Evolutionary conservation across 2,329 filamentous ascomycete species (phyloP), one percentile per base, ranked within the genome.

Genomic region (Gremmenia infestans): DNA sequence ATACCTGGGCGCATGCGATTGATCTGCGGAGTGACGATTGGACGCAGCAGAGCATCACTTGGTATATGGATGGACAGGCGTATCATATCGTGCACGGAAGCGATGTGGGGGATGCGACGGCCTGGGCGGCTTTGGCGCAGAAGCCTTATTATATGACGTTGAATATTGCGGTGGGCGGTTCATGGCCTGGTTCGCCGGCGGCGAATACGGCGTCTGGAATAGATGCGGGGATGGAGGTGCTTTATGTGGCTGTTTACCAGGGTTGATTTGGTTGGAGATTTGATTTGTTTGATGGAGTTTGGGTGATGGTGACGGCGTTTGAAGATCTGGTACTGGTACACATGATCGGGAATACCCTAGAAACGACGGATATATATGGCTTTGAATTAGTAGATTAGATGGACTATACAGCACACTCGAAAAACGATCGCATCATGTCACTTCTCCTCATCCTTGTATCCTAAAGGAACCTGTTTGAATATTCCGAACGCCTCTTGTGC

Each of bases 91-190:
- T 58, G 1, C 37, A 55, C 3, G 63, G 63, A 0, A 25, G 35
- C 6, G 59, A 64, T 59, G 37, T 65, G n/a, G 58, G 56, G 0
- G 50, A 60, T 50, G 22, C 54, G 23, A 50, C 40, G 2, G 39
- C 43, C 14, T 64, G 61, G 63, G 47, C 23, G 1, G 50, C 51
- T 1, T 14, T 61, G 12, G 58, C 57, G 5, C 51, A 57, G 45
- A 52, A 43, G 1, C 36, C 43, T 1, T 60, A 63, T 49, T 62
- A 56, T 40, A 49, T 64, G 32, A 58, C 51, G 8, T 22, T 64
- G 32, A 64, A 65, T 55, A 60, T 65, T 15, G 62, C 63, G 4
- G 59, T 65, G 22, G 62, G 63, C 5, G 63, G 62, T 2, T 25
- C 11, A 4, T 65, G 56, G 57, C 60, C 63, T 0, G 58, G 59